A percentile compares a stretch with the other conserved stretches of the same genome.
Conservation (phyloP, 257 asterid species). For the Solanum pimpinellifolium region DNA sequence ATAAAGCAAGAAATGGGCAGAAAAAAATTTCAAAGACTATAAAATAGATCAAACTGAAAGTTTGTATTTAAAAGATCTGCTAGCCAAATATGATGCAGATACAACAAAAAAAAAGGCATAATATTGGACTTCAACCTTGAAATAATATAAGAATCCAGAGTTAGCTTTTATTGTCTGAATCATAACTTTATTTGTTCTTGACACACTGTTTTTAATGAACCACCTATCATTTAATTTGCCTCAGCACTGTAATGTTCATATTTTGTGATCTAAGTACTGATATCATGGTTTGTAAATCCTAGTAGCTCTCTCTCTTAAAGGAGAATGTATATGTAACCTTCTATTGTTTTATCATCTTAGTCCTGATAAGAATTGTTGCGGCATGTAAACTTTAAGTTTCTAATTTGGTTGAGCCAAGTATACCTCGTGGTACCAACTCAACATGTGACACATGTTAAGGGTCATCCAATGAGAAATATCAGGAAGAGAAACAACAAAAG, state of each 20-base stretch:
- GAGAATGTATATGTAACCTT: background rate
- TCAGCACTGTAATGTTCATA: background rate
- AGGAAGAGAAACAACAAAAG: too few relatives aligned
- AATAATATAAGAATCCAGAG: background rate
- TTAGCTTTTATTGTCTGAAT: background rate
- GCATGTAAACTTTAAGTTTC: background rate
- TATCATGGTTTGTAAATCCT: background rate
- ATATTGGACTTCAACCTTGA: too few relatives aligned
- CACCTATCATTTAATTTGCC: background rate
- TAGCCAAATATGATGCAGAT: background rate
- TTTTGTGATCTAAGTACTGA: background rate
- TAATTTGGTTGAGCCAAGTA: background rate
- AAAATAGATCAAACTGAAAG: background rate
- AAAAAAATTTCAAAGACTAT: background rate
- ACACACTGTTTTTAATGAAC: background rate
- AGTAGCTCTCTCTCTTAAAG: background rate
- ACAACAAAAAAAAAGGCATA: too few relatives aligned
- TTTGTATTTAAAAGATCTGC: background rate
- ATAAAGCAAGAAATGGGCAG: background rate
- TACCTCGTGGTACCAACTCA: background rate
- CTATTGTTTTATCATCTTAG: background rate
- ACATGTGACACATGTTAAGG: background rate
- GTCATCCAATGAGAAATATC: too few relatives aligned
- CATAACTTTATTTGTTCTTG: background rate
- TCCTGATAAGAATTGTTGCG: background rate